Evolutionary conservation across 495 filamentous ascomycete genomes (phyloP).

Genomic region (Lophiostoma macrostomum): DNA sequence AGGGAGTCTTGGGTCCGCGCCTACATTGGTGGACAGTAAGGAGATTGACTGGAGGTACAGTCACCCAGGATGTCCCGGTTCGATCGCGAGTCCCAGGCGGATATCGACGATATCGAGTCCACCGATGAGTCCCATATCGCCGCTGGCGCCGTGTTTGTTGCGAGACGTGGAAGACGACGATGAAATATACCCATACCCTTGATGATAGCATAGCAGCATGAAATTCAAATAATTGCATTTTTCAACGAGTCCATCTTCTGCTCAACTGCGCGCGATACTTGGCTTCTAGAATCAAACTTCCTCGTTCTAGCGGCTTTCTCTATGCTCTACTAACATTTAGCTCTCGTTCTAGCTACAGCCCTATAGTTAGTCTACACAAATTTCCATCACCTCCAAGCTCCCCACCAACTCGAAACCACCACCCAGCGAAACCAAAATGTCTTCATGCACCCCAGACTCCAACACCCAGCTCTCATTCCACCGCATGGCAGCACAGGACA

Average conservation of each 20-base stretch:
- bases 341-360: no score
- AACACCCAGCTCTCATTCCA: neutral
- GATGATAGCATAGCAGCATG: slow-evolving; percentile 14
- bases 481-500: slow-evolving; percentile 3
- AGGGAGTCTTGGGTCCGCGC: slow-evolving; percentile 25
- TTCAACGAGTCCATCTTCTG: no score
- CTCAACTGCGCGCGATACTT: no score
- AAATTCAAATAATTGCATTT: slow-evolving; percentile 15
- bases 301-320: no score
- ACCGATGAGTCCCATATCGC: slow-evolving; percentile 26
- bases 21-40: slow-evolving; percentile 25
- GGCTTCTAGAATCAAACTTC: no score
- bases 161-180: slow-evolving; percentile 22
- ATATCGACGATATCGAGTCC: slow-evolving; percentile 29
- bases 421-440: no score
- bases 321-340: no score
- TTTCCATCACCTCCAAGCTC: no score
- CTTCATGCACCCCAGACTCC: neutral
- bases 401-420: no score
- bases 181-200: slow-evolving; percentile 30
- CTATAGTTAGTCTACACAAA: no score
- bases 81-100: slow-evolving; percentile 22
- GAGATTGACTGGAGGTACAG: slow-evolving; percentile 24
- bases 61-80: no score
- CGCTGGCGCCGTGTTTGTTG: slow-evolving; percentile 24